phyloP scores from a whole-genome alignment of 192 early-diverging fungal species.

The Jimgerdemannia lactiflua region DNA sequence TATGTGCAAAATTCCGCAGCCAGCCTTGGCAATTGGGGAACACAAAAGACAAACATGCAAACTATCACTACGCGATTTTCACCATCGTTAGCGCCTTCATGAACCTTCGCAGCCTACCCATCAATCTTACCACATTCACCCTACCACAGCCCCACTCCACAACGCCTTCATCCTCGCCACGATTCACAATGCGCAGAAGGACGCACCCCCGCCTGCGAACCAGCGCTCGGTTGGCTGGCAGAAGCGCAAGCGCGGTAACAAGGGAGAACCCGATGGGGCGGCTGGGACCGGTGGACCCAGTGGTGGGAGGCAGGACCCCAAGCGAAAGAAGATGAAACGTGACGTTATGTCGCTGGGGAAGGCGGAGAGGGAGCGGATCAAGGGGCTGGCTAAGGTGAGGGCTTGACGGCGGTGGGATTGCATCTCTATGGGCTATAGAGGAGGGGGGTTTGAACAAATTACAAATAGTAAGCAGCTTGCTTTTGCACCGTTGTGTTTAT shows the following conservation, averaged over 20 bases:
- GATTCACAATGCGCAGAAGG: slow-evolving; percentile 73
- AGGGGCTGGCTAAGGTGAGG: slow-evolving; percentile 54
- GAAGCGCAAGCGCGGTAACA: slow-evolving; percentile 39
- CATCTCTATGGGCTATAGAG: too few relatives aligned
- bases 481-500: neutral
- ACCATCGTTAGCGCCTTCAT: neutral
- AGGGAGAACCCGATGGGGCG: slow-evolving; percentile 22
- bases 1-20: neutral
- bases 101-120: neutral
- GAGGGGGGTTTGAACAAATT: too few relatives aligned
- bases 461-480: neutral
- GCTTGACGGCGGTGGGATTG: too few relatives aligned
- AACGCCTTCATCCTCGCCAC: slow-evolving; percentile 77
- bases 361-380: slow-evolving; percentile 62
- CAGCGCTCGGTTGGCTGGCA: slow-evolving; percentile 56
- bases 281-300: slow-evolving; percentile 13
- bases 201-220: slow-evolving; percentile 59
- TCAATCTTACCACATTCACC: too few relatives aligned
- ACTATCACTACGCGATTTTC: neutral
- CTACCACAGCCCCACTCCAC: slow-evolving; percentile 49
- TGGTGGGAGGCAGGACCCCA: slow-evolving; percentile 31
- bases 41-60: neutral
- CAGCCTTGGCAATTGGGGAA: neutral
- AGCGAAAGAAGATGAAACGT: slow-evolving; percentile 63
- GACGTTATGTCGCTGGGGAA: slow-evolving; percentile 68